Conservation (phyloP, 169 alveolate species). For the Plasmodium chabaudi region DNA sequence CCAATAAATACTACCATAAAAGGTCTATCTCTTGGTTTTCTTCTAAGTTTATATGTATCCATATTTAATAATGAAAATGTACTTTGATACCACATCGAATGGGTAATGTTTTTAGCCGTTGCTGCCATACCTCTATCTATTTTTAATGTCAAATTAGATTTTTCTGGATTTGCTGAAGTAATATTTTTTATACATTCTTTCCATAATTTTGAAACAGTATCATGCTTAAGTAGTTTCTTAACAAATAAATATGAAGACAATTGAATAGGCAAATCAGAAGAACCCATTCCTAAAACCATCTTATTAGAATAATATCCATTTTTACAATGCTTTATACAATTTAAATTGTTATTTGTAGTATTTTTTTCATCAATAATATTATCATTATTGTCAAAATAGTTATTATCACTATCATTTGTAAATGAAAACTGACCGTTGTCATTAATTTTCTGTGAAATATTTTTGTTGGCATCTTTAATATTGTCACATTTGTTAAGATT, state of each 20-base stretch:
- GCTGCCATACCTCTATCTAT: slow-evolving; percentile 87
- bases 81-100: slow-evolving; percentile 85
- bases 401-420: no score
- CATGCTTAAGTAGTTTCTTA: slow-evolving; percentile 73
- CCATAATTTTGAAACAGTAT: slow-evolving; percentile 77
- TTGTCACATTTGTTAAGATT: background rate
- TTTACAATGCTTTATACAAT: slow-evolving; percentile 53
- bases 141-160: slow-evolving; percentile 76
- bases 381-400: no score
- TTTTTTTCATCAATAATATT: no score
- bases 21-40: slow-evolving; percentile 89
- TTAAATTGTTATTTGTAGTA: background rate
- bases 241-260: slow-evolving; percentile 77
- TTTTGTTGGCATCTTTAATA: background rate
- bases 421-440: no score
- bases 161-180: slow-evolving; percentile 71
- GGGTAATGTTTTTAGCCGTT: slow-evolving; percentile 80
- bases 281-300: slow-evolving; percentile 82
- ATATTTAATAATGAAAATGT: slow-evolving; percentile 82
- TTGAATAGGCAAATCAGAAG: slow-evolving; percentile 81
- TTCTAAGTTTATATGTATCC: slow-evolving; percentile 81
- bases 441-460: background rate
- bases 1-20: slow-evolving; percentile 93
- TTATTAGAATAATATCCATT: slow-evolving; percentile 53
- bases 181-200: slow-evolving; percentile 75